phyloP scores from a whole-genome alignment of 108 stramenopile genomes.

The Nannochloropsis gaditana region DNA sequence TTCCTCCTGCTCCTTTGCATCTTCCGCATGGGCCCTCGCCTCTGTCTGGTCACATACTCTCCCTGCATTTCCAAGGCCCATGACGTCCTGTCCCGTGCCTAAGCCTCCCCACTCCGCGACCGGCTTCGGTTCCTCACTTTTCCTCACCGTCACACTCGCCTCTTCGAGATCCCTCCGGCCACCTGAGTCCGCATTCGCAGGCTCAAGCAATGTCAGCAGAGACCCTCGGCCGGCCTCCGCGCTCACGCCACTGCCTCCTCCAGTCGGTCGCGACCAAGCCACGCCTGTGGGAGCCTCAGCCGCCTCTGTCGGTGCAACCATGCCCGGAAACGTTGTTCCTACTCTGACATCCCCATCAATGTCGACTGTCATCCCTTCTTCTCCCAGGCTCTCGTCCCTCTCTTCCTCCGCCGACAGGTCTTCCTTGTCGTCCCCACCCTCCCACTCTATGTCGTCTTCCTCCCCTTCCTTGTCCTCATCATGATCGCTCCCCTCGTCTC shows the following conservation, averaged over 20 bases:
- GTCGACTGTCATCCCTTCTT: slow-evolving; percentile 5
- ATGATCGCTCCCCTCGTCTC: not conserved
- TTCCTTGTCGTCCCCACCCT: slow-evolving; percentile 38
- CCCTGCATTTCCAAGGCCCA: not conserved
- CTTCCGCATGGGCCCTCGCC: slow-evolving; percentile 18
- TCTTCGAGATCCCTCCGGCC: no score
- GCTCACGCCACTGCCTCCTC: no score
- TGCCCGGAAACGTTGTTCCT: not conserved
- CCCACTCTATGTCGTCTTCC: slow-evolving; percentile 22
- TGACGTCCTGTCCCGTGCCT: not conserved
- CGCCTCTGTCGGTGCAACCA: no score
- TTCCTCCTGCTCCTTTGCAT: not conserved
- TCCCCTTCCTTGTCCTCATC: not conserved
- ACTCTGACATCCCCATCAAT: slow-evolving; percentile 29
- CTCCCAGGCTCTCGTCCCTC: slow-evolving; percentile 17
- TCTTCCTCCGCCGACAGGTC: slow-evolving; percentile 3
- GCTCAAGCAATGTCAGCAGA: no score
- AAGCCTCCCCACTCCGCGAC: no score
- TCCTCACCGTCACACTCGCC: no score
- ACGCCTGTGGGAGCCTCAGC: no score
- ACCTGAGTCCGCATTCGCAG: no score
- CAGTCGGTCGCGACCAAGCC: no score
- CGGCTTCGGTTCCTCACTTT: no score
- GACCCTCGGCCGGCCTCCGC: no score
- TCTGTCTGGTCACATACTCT: not conserved